phyloP scores from a whole-genome alignment of 192 early-diverging fungal genomes.

The Podila epigama region DNA sequence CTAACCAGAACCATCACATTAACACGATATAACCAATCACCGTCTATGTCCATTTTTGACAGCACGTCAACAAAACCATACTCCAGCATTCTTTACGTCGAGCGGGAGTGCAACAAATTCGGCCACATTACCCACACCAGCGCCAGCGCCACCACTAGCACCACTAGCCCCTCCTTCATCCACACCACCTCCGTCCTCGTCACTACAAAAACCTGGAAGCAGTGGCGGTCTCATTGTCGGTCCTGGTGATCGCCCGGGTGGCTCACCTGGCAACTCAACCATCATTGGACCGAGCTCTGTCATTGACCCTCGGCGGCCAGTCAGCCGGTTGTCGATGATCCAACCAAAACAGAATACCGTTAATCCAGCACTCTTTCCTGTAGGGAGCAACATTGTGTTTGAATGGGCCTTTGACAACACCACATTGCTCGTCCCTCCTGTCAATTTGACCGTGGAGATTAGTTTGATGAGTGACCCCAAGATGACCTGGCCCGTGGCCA shows the following conservation, averaged over 20 bases:
- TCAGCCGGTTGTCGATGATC: constrained; percentile 25
- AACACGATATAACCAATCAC: too few relatives aligned
- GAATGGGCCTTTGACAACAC: constrained; percentile 36
- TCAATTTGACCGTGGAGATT: constrained; percentile 20
- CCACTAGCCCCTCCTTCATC: too few relatives aligned
- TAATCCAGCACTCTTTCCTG: constrained; percentile 32
- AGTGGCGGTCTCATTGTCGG: not conserved
- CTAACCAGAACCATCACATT: too few relatives aligned
- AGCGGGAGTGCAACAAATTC: too few relatives aligned
- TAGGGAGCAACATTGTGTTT: constrained; percentile 25
- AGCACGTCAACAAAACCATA: too few relatives aligned
- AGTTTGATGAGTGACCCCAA: constrained; percentile 12
- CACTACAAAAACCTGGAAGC: not conserved
- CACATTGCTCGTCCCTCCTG: constrained; percentile 16
- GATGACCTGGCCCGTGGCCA: constrained; percentile 27
- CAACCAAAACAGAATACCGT: constrained; percentile 33
- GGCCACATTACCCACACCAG: too few relatives aligned
- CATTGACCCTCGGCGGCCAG: constrained; percentile 20
- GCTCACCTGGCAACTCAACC: not conserved
- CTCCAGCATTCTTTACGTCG: too few relatives aligned
- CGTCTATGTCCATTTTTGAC: too few relatives aligned
- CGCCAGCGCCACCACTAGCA: too few relatives aligned
- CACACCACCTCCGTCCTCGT: too few relatives aligned
- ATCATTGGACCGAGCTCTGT: constrained; percentile 16
- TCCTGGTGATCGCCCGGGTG: not conserved